Evolutionary conservation across 495 filamentous ascomycete species (phyloP).

Genomic region (Daldinia concentrica): DNA sequence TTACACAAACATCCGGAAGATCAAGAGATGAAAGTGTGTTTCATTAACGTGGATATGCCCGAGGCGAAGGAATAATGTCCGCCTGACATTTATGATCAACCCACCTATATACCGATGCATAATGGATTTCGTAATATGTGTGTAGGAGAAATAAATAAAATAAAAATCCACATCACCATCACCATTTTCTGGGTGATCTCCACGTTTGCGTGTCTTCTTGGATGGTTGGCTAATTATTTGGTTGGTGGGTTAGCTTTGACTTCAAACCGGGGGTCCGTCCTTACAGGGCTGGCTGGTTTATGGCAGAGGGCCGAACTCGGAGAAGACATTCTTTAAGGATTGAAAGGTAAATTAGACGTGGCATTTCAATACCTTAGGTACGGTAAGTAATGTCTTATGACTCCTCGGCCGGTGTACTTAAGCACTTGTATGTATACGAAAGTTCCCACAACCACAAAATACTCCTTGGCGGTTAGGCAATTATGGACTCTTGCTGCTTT

Average conservation of each 20-base stretch:
- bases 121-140: slow-evolving; percentile 12
- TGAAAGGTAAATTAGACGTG: neutral
- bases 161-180: slow-evolving; percentile 2
- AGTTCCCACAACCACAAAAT: neutral
- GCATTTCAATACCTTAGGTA: too few species aligned
- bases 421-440: neutral
- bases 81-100: slow-evolving; percentile 8
- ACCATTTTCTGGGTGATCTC: slow-evolving; percentile 2
- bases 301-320: slow-evolving; percentile 31
- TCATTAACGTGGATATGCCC: slow-evolving; percentile 9
- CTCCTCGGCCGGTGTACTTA: too few species aligned
- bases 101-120: slow-evolving; percentile 17
- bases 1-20: slow-evolving; percentile 34
- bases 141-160: neutral
- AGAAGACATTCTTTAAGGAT: slow-evolving; percentile 9
- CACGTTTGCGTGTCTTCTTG: slow-evolving; percentile 16
- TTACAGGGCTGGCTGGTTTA: slow-evolving; percentile 13
- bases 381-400: too few species aligned
- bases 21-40: slow-evolving; percentile 18
- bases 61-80: slow-evolving; percentile 1
- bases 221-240: slow-evolving; percentile 12
- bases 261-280: neutral
- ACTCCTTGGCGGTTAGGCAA: neutral
- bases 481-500: slow-evolving; percentile 26
- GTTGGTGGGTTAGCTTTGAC: neutral